Base-by-base conservation (phyloP, 148 eudicot species). In the Fagopyrum tataricum region DNA sequence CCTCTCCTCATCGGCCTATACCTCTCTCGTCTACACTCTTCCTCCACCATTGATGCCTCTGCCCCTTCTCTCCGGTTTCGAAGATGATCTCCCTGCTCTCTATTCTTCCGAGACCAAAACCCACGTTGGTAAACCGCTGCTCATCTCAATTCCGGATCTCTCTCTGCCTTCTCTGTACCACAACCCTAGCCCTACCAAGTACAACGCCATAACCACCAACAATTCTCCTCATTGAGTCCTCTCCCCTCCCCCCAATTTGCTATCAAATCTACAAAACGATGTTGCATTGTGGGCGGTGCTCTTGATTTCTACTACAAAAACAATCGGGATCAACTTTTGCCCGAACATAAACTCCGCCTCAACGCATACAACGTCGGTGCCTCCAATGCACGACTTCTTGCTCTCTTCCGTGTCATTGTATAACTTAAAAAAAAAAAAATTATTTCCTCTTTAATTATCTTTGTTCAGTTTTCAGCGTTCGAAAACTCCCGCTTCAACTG, bases 101-200 rank as follows among this genome's bases (percentile, higher is more conserved):
- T 91, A 91, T 73, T 75, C 91, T 8, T 70, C 89, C 8, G 90
- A 91, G 67, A 80, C 90, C 43, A 94, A 91, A 71, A 66, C 88
- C 0, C 86, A 96, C 2, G 77, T 73, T 20, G 98, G 97, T 0
- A 91, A 91, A 52, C 85, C 97, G 5, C 56, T 94, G 0, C 64
- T 79, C 5, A 74, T 94, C 44, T 72, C 85, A 11, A 82, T 94
- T 23, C 97, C 97, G 0, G 89, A 91, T 83, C 87, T 91, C 4
- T 78, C 90, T 2, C 89, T 82, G 48, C 98, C 97, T 0, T 94
- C 97, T 5, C 88, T 94, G 2, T 91, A 94, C 73, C 98, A 94
- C 67, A 23, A 83, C 7, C 84, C 82, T 51, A 74, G 51, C 40
- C 42, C 68, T 13, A 9, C 12, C 18, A 59, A 39, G 12, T 24